Conservation (phyloP, 306 rosid genomes). For the Trifolium pratense region DNA sequence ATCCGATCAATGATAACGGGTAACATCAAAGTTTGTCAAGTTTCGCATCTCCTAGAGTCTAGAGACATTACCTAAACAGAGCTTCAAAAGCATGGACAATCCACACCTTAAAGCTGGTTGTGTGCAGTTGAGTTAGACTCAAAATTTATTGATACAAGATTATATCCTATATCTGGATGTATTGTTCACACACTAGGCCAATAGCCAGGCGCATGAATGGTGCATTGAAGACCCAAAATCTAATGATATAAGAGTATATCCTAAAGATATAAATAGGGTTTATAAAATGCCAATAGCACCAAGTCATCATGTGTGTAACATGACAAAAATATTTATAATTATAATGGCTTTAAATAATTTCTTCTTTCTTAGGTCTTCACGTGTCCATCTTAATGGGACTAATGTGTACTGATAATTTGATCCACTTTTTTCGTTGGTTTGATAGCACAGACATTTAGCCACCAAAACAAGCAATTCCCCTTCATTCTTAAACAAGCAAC, state of each 20-base stretch:
- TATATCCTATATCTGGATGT: background rate
- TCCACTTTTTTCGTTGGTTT: background rate
- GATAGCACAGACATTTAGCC: background rate
- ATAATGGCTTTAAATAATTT: background rate
- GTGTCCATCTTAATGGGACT: background rate
- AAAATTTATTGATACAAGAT: background rate
- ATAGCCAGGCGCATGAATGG: background rate
- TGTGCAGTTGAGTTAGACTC: background rate
- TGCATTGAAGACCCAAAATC: background rate
- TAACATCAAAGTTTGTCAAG: constrained; percentile 29
- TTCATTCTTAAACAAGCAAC: background rate
- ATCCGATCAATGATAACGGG: constrained; percentile 16
- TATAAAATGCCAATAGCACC: background rate
- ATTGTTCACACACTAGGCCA: background rate
- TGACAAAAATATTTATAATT: background rate
- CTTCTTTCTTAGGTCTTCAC: background rate
- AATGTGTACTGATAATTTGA: background rate
- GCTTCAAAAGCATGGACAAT: background rate
- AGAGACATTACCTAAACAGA: background rate
- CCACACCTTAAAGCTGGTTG: background rate
- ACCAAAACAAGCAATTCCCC: background rate
- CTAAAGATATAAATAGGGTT: background rate
- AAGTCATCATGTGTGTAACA: background rate
- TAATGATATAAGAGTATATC: too few species aligned
- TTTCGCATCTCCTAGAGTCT: background rate